Conservation (phyloP, 805 yeast species). For the Ascoidea rubescens region DNA sequence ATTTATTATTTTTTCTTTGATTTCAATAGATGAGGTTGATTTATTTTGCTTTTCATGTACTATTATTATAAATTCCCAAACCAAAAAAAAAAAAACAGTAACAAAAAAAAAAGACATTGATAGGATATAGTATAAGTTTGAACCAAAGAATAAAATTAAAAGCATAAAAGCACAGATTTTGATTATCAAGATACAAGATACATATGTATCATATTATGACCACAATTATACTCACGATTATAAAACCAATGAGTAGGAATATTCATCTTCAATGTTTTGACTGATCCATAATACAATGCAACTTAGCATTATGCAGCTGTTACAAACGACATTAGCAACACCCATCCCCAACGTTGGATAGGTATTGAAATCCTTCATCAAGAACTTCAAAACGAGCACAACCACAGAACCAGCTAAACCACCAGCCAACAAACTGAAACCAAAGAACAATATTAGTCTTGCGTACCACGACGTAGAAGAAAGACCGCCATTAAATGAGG, state of each 20-base stretch:
- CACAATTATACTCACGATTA: slow-evolving; percentile 21
- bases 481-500: slow-evolving; percentile 20
- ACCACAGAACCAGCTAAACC: slow-evolving; percentile 89
- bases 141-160: too few species aligned
- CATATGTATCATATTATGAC: background rate
- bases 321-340: slow-evolving; percentile 70
- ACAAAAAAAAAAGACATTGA: too few species aligned
- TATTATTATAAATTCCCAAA: too few species aligned
- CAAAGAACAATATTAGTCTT: slow-evolving; percentile 75
- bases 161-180: too few species aligned
- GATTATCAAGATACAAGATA: background rate
- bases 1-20: too few species aligned
- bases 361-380: slow-evolving; percentile 55
- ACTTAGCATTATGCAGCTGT: slow-evolving; percentile 72
- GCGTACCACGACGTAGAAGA: slow-evolving; percentile 80
- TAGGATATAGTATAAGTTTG: too few species aligned
- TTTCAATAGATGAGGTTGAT: too few species aligned
- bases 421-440: slow-evolving; percentile 86
- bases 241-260: slow-evolving; percentile 78
- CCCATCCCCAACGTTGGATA: slow-evolving; percentile 96
- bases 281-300: slow-evolving; percentile 87
- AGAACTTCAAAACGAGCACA: slow-evolving; percentile 73
- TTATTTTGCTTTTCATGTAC: too few species aligned
- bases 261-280: slow-evolving; percentile 92
- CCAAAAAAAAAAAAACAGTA: too few species aligned